Percentiles rank a stretch among this genome's conserved stretches.
phyloP scores from a whole-genome alignment of 2,329 filamentous ascomycete species.

The Tolypocladium sp. region DNA sequence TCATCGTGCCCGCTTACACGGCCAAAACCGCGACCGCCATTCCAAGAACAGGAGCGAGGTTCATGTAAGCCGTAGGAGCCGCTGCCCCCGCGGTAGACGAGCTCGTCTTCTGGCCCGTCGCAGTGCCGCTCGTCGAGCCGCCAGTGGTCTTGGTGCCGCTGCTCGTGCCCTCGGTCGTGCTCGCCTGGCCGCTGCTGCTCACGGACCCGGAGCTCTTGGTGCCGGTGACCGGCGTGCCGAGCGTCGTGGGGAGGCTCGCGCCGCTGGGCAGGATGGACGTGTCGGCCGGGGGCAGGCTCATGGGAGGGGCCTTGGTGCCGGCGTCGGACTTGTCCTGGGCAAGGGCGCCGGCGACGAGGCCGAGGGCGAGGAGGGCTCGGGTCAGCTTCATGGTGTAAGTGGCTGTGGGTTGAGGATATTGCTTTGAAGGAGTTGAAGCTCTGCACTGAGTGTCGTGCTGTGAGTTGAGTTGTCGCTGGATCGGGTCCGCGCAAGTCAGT shows the following conservation, averaged over 20 bases:
- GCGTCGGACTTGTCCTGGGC: background rate
- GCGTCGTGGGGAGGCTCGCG: background rate
- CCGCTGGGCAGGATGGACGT: background rate
- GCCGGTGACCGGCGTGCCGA: background rate
- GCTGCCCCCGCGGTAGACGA: background rate
- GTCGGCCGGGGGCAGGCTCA: background rate
- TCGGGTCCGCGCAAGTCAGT: background rate
- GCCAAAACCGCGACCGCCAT: background rate
- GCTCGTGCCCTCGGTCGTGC: background rate
- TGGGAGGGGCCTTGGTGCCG: background rate
- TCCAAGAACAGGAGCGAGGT: background rate
- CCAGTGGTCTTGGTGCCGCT: background rate
- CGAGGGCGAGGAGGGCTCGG: background rate
- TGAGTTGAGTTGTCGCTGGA: too few species aligned
- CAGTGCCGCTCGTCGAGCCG: background rate
- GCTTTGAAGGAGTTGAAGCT: too few species aligned
- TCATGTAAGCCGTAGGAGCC: background rate
- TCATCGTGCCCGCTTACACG: background rate
- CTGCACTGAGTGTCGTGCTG: too few species aligned
- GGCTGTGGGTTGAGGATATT: background rate
- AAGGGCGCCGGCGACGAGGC: background rate
- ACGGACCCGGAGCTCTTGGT: background rate
- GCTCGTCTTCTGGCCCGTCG: background rate
- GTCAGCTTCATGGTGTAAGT: background rate
- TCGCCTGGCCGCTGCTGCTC: background rate